A percentile compares a stretch with the other conserved stretches of the same genome.
Conservation (phyloP, 306 rosid genomes). For the Cicer judaicum region DNA sequence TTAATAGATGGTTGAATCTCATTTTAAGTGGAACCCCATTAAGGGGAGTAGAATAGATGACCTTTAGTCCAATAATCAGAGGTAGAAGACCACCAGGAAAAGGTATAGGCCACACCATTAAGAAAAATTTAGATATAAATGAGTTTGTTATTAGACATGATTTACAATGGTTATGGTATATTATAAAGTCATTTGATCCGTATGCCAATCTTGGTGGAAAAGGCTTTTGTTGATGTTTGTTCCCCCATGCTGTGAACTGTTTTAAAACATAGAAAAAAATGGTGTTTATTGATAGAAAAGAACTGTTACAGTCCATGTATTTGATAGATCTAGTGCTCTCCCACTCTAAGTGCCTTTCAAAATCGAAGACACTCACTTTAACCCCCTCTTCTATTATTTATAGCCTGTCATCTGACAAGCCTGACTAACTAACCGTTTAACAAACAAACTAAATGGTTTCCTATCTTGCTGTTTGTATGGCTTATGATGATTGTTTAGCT, state of each 20-base stretch:
- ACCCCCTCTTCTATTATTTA: no score
- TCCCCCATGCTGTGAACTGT: background rate
- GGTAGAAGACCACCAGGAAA: background rate
- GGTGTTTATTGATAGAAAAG: no score
- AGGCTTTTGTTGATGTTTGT: slow-evolving; percentile 5
- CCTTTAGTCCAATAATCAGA: background rate
- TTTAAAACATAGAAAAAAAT: no score
- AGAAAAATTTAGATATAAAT: background rate
- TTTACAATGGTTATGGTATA: background rate
- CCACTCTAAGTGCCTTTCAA: no score
- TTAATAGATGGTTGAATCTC: background rate
- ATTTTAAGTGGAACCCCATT: background rate
- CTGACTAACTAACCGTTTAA: background rate
- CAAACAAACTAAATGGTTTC: background rate
- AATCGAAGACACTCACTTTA: no score
- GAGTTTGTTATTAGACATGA: background rate
- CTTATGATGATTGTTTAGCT: slow-evolving; percentile 11
- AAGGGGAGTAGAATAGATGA: background rate
- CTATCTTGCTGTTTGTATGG: background rate
- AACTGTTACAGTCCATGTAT: no score
- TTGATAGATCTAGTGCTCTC: no score
- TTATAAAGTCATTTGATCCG: background rate
- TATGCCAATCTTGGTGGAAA: background rate
- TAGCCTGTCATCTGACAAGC: no score
- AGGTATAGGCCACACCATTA: background rate